A percentile compares a stretch with the other conserved stretches of the same genome.
These are phyloP conservation scores for Colletotrichum sp. DNA, from an alignment of 2,329 filamentous ascomycete genomes.

Conservation along the genomic window DNA sequence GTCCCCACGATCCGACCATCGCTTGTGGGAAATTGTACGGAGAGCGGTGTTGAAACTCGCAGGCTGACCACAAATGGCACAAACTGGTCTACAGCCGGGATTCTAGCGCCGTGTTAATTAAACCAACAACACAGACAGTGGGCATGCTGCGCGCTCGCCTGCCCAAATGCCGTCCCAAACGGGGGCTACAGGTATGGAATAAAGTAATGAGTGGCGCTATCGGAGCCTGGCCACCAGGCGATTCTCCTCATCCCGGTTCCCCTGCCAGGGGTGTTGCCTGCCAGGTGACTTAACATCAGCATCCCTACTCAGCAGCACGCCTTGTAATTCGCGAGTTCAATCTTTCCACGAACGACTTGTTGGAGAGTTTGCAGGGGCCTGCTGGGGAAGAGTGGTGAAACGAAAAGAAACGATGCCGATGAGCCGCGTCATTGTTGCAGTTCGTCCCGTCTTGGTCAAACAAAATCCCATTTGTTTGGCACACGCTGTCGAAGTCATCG, in stretches of 20 bases:
- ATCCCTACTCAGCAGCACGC: neutral
- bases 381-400: neutral
- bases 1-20: slow-evolving; percentile 5
- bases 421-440: neutral
- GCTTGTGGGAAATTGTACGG: slow-evolving; percentile 2
- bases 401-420: neutral
- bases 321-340: neutral
- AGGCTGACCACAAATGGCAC: neutral
- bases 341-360: neutral
- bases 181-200: neutral
- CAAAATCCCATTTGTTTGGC: neutral
- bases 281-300: neutral
- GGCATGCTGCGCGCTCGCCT: neutral
- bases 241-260: neutral
- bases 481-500: neutral
- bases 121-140: neutral
- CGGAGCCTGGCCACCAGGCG: slow-evolving; percentile 2
- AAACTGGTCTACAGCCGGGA: neutral
- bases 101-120: slow-evolving; percentile 6
- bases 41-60: neutral
- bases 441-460: neutral
- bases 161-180: neutral
- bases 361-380: neutral
- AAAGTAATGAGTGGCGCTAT: slow-evolving; percentile 2
- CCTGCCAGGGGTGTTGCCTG: neutral